Base-by-base conservation (phyloP, 2,329 filamentous ascomycete species). In the Aspergillus transmontanensis region DNA sequence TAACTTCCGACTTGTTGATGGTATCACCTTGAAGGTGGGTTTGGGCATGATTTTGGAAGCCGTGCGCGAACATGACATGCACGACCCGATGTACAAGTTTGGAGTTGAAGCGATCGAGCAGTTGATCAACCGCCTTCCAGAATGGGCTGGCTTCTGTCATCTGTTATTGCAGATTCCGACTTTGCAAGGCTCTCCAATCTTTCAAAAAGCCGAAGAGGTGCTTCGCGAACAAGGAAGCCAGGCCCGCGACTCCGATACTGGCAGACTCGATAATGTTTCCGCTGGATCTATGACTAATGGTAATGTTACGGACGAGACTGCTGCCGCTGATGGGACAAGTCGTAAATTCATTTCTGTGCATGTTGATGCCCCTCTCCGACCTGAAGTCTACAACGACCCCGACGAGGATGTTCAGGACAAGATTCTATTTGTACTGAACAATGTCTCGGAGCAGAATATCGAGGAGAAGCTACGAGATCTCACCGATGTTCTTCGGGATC, bases 41-140 rank as follows among this genome's bases (percentile, higher is more conserved):
- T 83, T 98, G 19, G 93, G 92, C 19, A 97, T 99, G 93, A 96
- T 99, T 66, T 83, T 98, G n/a, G 94, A 99, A 76, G 93, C 95
- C 14, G 93, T 99, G 28, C 87, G 92, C 67, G 93, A 97, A 67
- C 92, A 95, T 72, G 82, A 86, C 36, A 88, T 91, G 0, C 91
- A 96, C 36, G 89, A 94, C 64, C 89, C 92, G 1, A 98, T 99
- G 95, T 98, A 95, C 82, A 97, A 97, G 72, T 99, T 99, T 75
- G 95, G 96, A 12, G 85, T 99, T 14, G 95, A 99, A 76, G 95
- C 95, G 19, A 85, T 99, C 64, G 90, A 97, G 75, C 93, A 98
- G 76, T 86, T 98, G 59, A 89, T 93, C 60, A 85, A 87, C 45
- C 88, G 95, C 46, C 87, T 99, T 56, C 85, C 88, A 5, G 95